Conservation (phyloP, 352 stramenopile genomes). For the Phytophthora pinifolia region DNA sequence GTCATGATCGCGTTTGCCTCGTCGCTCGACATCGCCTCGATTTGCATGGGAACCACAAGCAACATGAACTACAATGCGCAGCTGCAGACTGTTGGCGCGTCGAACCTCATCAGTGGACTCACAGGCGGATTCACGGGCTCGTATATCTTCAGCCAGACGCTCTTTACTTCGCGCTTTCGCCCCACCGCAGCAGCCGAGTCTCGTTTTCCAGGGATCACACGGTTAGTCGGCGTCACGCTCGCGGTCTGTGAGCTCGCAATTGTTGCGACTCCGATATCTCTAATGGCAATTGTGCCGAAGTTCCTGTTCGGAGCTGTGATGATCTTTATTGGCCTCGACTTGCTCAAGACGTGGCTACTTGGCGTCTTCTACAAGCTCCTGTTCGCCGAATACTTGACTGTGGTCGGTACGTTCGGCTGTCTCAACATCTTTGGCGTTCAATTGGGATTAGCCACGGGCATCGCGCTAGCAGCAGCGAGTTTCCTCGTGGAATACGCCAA, state of each 20-base stretch:
- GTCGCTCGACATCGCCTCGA: conserved; percentile 94
- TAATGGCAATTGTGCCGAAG: conserved; percentile 93
- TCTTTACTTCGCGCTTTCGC: conserved; percentile 83
- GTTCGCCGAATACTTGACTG: conserved; percentile 88
- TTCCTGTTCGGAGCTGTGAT: conserved; percentile 97
- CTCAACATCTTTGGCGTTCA: conserved; percentile 92
- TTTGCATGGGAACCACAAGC: conserved; percentile 92
- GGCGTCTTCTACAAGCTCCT: conserved; percentile 63
- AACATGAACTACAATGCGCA: conserved; percentile 94
- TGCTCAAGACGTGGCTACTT: conserved; percentile 87
- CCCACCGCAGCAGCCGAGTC: conserved; percentile 36
- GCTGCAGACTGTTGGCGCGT: conserved; percentile 92
- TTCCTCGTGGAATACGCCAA: conserved; percentile 84
- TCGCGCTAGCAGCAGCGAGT: conserved; percentile 65
- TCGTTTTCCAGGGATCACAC: conserved; percentile 46
- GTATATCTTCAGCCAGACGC: conserved; percentile 95
- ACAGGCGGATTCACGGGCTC: conserved; percentile 85
- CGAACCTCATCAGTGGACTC: conserved; percentile 89
- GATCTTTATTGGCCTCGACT: conserved; percentile 95
- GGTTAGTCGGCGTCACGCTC: conserved; percentile 68
- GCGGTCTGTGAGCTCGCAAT: conserved; percentile 57
- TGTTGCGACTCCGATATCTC: conserved; percentile 81
- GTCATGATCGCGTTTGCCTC: conserved; percentile 95
- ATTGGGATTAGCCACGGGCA: conserved; percentile 63
- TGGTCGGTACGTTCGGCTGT: conserved; percentile 90